Conservation (phyloP, 225 moss, liverwort and hornwort species). For the Rhytidiadelphus loreus region DNA sequence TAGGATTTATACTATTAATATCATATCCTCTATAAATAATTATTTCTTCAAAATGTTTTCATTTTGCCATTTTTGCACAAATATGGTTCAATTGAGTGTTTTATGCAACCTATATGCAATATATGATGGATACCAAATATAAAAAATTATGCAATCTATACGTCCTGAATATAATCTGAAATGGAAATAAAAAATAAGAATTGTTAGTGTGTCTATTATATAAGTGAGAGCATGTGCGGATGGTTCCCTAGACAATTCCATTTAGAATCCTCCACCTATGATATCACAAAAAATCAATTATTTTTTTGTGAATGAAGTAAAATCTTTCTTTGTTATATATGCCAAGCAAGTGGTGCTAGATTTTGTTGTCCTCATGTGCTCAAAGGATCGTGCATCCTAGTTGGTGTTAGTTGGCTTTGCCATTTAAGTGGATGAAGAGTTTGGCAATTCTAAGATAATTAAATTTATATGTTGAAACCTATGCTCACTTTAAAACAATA, state of each 20-base stretch:
- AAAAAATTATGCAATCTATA: accelerated
- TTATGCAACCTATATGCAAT: accelerated
- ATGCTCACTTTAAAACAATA: background rate
- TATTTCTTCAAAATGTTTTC: background rate
- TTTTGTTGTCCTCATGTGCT: background rate
- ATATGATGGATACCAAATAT: background rate
- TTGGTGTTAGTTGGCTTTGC: background rate
- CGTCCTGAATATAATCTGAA: accelerated
- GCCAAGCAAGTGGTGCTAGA: accelerated
- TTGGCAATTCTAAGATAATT: background rate
- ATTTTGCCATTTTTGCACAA: background rate
- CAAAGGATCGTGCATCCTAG: background rate
- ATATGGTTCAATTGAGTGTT: background rate
- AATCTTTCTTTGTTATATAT: background rate
- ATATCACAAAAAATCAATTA: background rate
- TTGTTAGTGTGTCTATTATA: background rate
- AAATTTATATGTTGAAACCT: background rate
- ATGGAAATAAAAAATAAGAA: background rate
- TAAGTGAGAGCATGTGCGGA: accelerated
- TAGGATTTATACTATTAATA: background rate
- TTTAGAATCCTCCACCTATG: accelerated
- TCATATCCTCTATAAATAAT: background rate
- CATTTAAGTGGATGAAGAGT: background rate
- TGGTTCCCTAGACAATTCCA: background rate
- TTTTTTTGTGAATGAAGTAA: background rate